Evolutionary conservation across 2,329 filamentous ascomycete genomes (phyloP), one percentile per base, ranked within the genome.

Genomic region (Aotearoamyces nothofagi): DNA sequence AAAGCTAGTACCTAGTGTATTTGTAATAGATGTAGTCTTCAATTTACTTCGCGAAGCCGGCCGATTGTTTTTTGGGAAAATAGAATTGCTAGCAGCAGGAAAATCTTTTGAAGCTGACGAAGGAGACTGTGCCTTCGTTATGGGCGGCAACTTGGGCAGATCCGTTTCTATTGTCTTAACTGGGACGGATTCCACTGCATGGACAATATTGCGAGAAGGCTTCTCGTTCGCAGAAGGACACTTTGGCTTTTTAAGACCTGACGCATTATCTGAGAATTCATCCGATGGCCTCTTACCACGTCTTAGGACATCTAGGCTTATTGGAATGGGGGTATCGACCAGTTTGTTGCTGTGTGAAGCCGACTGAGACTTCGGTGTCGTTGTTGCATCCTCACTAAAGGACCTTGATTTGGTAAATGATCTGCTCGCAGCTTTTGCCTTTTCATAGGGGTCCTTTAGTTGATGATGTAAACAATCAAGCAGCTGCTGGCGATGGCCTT

Each of bases 231-330:
- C 19, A 20, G 7, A 20, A 5, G 28, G 28, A 17, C 12, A n/a
- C 8, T 16, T 27, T 17, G 28, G 28, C 6, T 17, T 30, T 10
- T 30, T 30, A 30, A 25, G 24, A 9, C 17, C 28, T 14, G 13
- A 7, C 15, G 17, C 10, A 14, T 15, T 26, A n/a, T 26, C 22
- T 15, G 11, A 15, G 28, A 25, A 30, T 11, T 25, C 28, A 15
- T 20, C 28, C 0, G 28, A 30, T 23, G 19, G 15, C 15, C 28
- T 30, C 13, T 30, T 30, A 17, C 17, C 10, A 8, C 20, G 17
- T 11, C 22, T 15, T 9, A 12, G 9, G 19, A n/a, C 7, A n/a
- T 15, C 28, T 8, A 30, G 17, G 14, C 13, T 15, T 9, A 30
- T 11, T 15, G 28, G 28, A 24, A 30, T 25, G 4, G 28, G 14